Evolutionary conservation across 331 rosid species (phyloP), one percentile per base, ranked within the genome.

Genomic region (Saraca asoca): DNA sequence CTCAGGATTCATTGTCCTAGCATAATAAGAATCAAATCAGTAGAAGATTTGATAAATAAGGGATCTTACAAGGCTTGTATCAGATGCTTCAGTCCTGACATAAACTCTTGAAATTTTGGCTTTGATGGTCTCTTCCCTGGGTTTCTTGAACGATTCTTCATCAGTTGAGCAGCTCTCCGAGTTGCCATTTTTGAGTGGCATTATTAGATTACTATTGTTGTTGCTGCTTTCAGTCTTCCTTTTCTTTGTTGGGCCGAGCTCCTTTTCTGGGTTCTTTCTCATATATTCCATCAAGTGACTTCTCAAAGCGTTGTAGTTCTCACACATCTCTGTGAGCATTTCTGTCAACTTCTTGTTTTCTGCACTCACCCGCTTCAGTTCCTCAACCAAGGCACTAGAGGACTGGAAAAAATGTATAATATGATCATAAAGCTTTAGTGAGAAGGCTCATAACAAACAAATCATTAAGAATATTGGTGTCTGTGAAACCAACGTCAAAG

Each of bases 121-220:
- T 80, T 90, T 90, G 77, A 85, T 68, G 64, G 76, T 74, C 75
- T 90, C 99, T 70, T 85, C 89, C 69, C 72, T 85, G 1, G 90
- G 88, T 70, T 88, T 90, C 95, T 90, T 94, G 81, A 65, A 86
- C 1, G 96, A 86, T 37, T 86, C 98, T 64, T 84, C 97, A 45
- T 90, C 96, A 17, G 89, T 85, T 3, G 99, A 90, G 75, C 97
- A 88, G 74, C 91, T 90, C 42, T 86, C 97, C 0, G 97, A 90
- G 77, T 83, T 91, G 20, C 95, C 95, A 56, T 85, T 81, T 38
- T 35, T 59, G 3, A 24, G 31, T 24, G 31, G 31, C 57, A 69
- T 82, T 34, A 74, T 37, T 70, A 76, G 35, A 49, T 50, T 62
- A 24, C 68, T 68, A 64, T 73, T 82, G 49, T 66, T 85, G 44